Evolutionary conservation across 768 basidiomycete species (phyloP).

Genomic region (Termitomyces sp.): DNA sequence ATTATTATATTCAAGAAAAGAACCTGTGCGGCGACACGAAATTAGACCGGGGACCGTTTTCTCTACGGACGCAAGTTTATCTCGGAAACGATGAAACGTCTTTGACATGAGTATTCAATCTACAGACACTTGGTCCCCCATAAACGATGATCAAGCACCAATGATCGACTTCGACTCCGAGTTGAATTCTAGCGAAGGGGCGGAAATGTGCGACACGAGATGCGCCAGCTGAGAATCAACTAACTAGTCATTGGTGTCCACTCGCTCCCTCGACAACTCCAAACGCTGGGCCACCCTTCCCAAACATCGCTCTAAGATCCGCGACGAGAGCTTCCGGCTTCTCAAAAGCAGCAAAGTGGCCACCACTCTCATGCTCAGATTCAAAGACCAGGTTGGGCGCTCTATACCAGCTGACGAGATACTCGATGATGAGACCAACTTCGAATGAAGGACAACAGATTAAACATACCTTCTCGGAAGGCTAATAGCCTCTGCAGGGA

Average conservation of each 20-base stretch:
- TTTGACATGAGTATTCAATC: too few species aligned
- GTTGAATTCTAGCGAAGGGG: too few species aligned
- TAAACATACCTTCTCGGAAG: slow-evolving; percentile 20
- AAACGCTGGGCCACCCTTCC: slow-evolving; percentile 35
- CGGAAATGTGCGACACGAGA: too few species aligned
- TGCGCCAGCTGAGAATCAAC: too few species aligned
- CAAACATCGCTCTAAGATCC: slow-evolving; percentile 45
- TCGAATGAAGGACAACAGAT: neutral
- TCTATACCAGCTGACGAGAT: slow-evolving; percentile 17
- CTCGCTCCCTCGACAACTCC: slow-evolving; percentile 30
- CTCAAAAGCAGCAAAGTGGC: slow-evolving; percentile 45
- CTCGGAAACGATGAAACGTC: too few species aligned
- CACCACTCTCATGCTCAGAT: slow-evolving; percentile 34
- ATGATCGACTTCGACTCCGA: too few species aligned
- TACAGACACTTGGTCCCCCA: too few species aligned
- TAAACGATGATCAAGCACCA: too few species aligned
- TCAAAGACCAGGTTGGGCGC: slow-evolving; percentile 20
- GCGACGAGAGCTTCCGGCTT: slow-evolving; percentile 33
- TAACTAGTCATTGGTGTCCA: neutral
- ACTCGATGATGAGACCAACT: neutral
- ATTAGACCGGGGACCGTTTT: too few species aligned
- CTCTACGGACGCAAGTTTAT: too few species aligned
- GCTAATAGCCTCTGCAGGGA: slow-evolving; percentile 39
- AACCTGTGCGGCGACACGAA: too few species aligned
- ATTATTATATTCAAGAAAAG: too few species aligned